These are phyloP conservation scores for Tagetes patula DNA, from an alignment of 129 eudicot genomes.

Conservation along the genomic window DNA sequence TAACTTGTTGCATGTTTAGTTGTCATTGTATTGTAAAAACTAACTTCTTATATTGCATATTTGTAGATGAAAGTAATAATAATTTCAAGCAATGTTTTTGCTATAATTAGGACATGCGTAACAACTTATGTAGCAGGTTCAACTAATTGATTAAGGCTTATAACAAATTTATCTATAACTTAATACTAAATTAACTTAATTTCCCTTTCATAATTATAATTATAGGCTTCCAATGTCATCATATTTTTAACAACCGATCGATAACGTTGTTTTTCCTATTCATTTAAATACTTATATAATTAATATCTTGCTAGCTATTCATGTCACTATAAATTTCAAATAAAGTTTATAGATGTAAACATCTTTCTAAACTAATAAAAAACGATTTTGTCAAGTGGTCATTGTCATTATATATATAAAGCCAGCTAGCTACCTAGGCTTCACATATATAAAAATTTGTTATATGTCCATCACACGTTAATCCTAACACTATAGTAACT, in stretches of 20 bases:
- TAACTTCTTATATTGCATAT: background rate
- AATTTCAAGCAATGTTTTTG: constrained; percentile 13
- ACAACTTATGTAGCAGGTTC: constrained; percentile 34
- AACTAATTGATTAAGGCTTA: constrained; percentile 27
- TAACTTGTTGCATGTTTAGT: no score
- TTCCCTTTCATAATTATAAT: background rate
- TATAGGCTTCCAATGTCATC: constrained; percentile 4
- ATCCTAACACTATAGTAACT: no score
- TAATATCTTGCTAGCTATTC: background rate
- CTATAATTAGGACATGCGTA: background rate
- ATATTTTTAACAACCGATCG: constrained; percentile 6
- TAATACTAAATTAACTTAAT: constrained; percentile 22
- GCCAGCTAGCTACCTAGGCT: no score
- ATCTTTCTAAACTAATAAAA: no score
- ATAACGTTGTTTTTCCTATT: constrained; percentile 3
- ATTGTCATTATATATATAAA: no score
- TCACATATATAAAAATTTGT: no score
- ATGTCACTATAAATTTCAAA: constrained; percentile 14
- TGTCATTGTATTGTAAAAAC: no score
- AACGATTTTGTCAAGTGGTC: no score
- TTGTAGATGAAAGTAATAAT: background rate
- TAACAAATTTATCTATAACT: constrained; percentile 26
- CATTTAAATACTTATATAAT: background rate
- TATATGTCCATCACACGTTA: no score
- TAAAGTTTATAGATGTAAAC: background rate